Percentiles rank a stretch among this genome's conserved stretches.
phyloP scores from a whole-genome alignment of 2,329 filamentous ascomycete species.

The Hypomyces rosellus region DNA sequence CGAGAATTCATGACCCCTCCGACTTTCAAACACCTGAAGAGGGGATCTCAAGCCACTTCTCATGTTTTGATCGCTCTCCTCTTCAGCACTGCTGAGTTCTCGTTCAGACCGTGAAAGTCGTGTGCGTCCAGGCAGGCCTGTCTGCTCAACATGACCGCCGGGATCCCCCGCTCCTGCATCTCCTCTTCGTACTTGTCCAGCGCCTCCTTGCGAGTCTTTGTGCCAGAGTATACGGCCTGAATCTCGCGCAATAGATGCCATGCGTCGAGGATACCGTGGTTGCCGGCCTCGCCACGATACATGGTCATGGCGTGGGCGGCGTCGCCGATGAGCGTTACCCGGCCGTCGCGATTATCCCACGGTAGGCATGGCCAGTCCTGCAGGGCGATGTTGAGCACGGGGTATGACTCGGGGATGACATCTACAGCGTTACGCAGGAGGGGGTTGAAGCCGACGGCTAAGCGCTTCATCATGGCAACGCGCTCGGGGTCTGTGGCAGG shows the following conservation, averaged over 20 bases:
- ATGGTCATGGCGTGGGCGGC: slow-evolving; percentile 55
- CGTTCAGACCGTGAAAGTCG: slow-evolving; percentile 24
- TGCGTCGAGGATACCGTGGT: slow-evolving; percentile 36
- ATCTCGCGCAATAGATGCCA: slow-evolving; percentile 22
- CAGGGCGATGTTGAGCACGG: slow-evolving; percentile 29
- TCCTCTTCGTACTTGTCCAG: slow-evolving; percentile 26
- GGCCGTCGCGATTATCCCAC: slow-evolving; percentile 38
- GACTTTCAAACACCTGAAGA: background rate
- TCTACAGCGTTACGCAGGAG: slow-evolving; percentile 37
- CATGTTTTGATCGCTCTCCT: slow-evolving; percentile 15
- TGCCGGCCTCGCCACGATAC: slow-evolving; percentile 37
- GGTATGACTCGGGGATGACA: slow-evolving; percentile 35
- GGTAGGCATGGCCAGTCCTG: slow-evolving; percentile 31
- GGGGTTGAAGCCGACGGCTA: slow-evolving; percentile 26
- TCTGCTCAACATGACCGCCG: slow-evolving; percentile 25
- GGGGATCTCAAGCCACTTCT: background rate
- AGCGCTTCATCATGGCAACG: slow-evolving; percentile 34
- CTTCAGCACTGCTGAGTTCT: slow-evolving; percentile 26
- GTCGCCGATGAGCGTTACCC: slow-evolving; percentile 45
- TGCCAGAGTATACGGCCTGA: slow-evolving; percentile 13
- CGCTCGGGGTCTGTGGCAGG: slow-evolving; percentile 25
- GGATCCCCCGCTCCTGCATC: slow-evolving; percentile 22
- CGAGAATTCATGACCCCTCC: background rate
- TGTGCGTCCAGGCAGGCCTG: slow-evolving; percentile 29
- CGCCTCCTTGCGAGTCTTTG: slow-evolving; percentile 9